Base-by-base conservation (phyloP, 1,284 basidiomycete genomes). In the Melampsora abietis-canadensis region DNA sequence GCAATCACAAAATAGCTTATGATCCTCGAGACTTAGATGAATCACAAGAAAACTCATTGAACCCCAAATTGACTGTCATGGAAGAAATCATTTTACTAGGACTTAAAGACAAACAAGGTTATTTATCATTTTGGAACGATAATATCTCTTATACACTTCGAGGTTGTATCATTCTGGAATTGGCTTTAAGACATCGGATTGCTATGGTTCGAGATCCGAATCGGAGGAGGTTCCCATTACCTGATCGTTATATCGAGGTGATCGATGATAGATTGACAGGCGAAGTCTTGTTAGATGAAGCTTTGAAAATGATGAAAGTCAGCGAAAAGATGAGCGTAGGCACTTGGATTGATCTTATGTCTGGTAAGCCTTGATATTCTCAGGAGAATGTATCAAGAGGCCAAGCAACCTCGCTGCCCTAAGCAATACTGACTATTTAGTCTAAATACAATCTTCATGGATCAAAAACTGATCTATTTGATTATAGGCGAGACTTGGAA, bases 111-210 rank as follows among this genome's bases (percentile, higher is more conserved):
- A 91, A 90, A 80, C 91, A 92, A 90, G 92, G 92, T 57, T 94
- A 94, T 82, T 87, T 95, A 21, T 94, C 92, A 0, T 95, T 96
- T 82, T 95, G 92, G 93, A 97, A 97, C 82, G 94, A 97, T 85
- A 96, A 95, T 83, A 97, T 96, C 78, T 95, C 92, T 0, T 97
- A 97, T 82, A 92, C 94, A 15, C 86, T 97, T 1, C 87, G 94
- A 21, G 94, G 94, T 3, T 96, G 94, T 82, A 96, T 97, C 80
- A 87, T 97, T 77, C 90, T 96, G 76, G 94, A 97, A 82, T 89
- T 97, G 73, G 93, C 94, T 0, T 87, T 97, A 17, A 87, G 94
- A 59, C 86, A 92, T 77, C 87, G 94, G 66, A 94, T 97, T 82
- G 92, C 91, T 2, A 87, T 96, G 79, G 89, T 92, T 63, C 87